These are phyloP conservation scores for Lichtheimia ramosa DNA, from an alignment of 371 early-diverging fungal genomes.

Conservation along the genomic window DNA sequence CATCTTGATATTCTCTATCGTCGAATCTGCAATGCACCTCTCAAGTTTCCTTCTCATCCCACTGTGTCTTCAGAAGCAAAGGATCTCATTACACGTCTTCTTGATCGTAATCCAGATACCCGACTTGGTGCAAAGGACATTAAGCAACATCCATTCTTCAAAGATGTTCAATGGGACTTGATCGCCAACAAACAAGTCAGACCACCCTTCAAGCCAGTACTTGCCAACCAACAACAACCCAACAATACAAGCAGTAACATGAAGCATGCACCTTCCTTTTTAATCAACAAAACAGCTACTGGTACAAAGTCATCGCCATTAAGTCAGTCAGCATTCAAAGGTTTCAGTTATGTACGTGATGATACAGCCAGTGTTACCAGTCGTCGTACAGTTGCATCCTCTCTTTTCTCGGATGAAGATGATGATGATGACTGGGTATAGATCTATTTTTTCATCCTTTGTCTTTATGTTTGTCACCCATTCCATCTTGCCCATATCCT, in stretches of 20 bases:
- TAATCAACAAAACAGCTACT: conserved; percentile 8
- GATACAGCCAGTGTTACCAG: conserved; percentile 16
- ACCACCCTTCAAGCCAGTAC: conserved; percentile 52
- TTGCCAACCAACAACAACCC: conserved; percentile 9
- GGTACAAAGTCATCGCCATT: conserved; percentile 8
- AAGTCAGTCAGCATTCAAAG: conserved; percentile 34
- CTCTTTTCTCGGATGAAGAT: conserved; percentile 19
- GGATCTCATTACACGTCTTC: conserved; percentile 68
- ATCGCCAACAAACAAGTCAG: conserved; percentile 58
- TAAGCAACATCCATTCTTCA: conserved; percentile 78
- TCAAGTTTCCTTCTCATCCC: conserved; percentile 20
- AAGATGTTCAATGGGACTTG: conserved; percentile 67
- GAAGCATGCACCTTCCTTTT: conserved; percentile 17
- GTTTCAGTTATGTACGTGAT: conserved; percentile 36
- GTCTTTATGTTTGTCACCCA: background rate
- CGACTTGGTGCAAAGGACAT: conserved; percentile 69
- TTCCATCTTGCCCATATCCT: background rate
- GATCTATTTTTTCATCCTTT: background rate
- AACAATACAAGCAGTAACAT: conserved; percentile 2
- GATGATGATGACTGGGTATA: conserved; percentile 13
- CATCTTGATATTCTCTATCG: conserved; percentile 80
- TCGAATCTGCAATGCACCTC: conserved; percentile 67
- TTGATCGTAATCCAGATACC: conserved; percentile 70
- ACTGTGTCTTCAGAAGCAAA: conserved; percentile 59
- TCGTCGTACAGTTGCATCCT: conserved; percentile 17